Evolutionary conservation across 2,329 filamentous ascomycete species (phyloP), one percentile per base, ranked within the genome.

Genomic region (Neofusicoccum laricinum): DNA sequence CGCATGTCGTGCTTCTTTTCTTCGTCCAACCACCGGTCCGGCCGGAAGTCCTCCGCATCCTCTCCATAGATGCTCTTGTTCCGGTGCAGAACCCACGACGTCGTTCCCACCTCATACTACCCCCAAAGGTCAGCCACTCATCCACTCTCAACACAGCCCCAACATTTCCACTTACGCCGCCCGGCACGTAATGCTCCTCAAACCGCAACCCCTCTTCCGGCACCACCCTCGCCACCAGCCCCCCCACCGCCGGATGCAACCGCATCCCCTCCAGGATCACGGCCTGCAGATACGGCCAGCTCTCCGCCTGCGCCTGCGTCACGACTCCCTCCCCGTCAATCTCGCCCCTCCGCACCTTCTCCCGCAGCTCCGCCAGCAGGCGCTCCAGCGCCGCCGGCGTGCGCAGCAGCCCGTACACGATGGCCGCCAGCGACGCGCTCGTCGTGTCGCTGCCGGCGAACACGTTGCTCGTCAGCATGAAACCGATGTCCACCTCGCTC

Each of bases 11-110:
- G 63, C 21, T 61, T 63, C 21, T 15, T 66, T 7, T 64, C 63
- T 2, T 59, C 63, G 40, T 53, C 58, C 4, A 85, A 69, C 82
- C 83, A 86, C 2, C 83, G 73, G 50, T 82, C 82, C 0, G 83
- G 82, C 1, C 73, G 72, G 67, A 80, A 85, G 0, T 67, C 66
- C n/a, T 83, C 75, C 0, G 78, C 76, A 65, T 85, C 81, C 0
- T 72, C 66, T 0, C 83, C 83, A 68, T 80, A 86, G n/a, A 55
- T 25, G 17, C 12, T n/a, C 12, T 12, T 3, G 15, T 15, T 6
- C 17, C 34, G 2, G 7, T 55, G 34, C 3, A 55, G n/a, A 4
- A 41, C 19, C 50, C 50, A 55, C 1, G 50, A 4, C 12, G 11
- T 14, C 17, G 34, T 30, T 11, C 50, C 50, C 3, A 55, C 50